Evolutionary conservation across 2,329 filamentous ascomycete species (phyloP).

Genomic region (Ilyonectria destructans): DNA sequence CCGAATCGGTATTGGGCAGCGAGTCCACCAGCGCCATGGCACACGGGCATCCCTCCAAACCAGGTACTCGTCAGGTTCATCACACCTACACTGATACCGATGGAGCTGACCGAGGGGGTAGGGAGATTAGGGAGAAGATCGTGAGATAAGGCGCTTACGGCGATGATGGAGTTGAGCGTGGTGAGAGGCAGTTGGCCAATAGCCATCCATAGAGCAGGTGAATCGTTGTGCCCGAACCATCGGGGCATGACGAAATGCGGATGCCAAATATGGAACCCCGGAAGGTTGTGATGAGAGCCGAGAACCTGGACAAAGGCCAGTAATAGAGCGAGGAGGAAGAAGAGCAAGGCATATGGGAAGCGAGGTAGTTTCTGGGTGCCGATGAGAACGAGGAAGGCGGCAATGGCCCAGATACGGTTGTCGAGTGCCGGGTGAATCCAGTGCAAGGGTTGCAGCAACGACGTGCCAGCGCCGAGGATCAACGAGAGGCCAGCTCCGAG

Average conservation of each 20-base stretch:
- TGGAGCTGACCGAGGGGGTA: conserved; percentile 79
- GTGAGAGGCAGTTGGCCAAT: conserved; percentile 93
- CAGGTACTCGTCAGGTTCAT: conserved; percentile 92
- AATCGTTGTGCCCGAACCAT: conserved; percentile 51
- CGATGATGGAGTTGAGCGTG: conserved; percentile 92
- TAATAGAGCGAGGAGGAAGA: conserved; percentile 79
- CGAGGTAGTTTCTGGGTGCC: conserved; percentile 75
- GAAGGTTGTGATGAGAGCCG: conserved; percentile 57
- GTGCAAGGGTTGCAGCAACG: conserved; percentile 76
- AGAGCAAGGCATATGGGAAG: conserved; percentile 84
- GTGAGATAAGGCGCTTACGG: conserved; percentile 83
- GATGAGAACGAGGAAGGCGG: conserved; percentile 81
- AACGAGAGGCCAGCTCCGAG: conserved; percentile 91
- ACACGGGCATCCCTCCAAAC: conserved; percentile 96
- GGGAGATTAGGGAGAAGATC: conserved; percentile 82
- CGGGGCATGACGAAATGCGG: conserved; percentile 63
- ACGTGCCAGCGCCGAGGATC: conserved; percentile 81
- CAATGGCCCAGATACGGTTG: conserved; percentile 84
- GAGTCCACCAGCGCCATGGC: conserved; percentile 92
- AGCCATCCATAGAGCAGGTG: conserved; percentile 70
- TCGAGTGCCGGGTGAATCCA: conserved; percentile 82
- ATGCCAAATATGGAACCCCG: conserved; percentile 73
- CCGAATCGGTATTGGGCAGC: conserved; percentile 95
- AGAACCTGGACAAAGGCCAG: conserved; percentile 69
- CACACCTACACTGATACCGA: conserved; percentile 85